Percentiles rank a stretch among this genome's conserved stretches.
Evolutionary conservation across 139 green algal genomes (phyloP).

Genomic region (Volvox africanus): DNA sequence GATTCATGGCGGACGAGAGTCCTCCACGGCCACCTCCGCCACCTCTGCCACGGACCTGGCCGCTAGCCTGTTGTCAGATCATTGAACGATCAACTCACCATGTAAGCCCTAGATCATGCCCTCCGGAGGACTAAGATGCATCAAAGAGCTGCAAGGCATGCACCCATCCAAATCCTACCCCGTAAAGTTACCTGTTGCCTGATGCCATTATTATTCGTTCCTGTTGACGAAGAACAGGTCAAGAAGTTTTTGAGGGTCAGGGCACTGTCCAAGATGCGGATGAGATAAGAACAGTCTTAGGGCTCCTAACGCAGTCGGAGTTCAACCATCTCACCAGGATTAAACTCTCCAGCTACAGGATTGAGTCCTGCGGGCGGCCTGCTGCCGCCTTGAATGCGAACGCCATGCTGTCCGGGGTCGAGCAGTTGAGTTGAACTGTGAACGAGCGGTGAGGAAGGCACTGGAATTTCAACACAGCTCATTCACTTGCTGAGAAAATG

Average conservation of each 20-base stretch:
- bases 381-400: conserved; percentile 16
- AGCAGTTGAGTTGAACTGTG: background rate
- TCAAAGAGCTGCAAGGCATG: too few relatives aligned
- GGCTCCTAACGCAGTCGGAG: background rate
- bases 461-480: conserved; percentile 35
- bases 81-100: too few relatives aligned
- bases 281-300: background rate
- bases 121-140: too few relatives aligned
- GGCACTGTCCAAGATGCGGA: background rate
- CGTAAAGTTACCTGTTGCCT: background rate
- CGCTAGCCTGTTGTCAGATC: background rate
- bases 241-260: background rate
- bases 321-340: background rate
- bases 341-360: conserved; percentile 19
- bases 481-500: conserved; percentile 21
- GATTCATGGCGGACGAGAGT: conserved; percentile 21
- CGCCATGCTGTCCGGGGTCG: background rate
- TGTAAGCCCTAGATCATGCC: too few relatives aligned
- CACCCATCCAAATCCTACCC: too few relatives aligned
- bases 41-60: background rate
- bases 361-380: conserved; percentile 5
- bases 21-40: conserved; percentile 12
- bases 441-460: background rate
- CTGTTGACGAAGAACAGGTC: background rate
- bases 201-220: background rate